phyloP scores from a whole-genome alignment of 2,329 filamentous ascomycete species.

The Graphiopsis chlorocephala region DNA sequence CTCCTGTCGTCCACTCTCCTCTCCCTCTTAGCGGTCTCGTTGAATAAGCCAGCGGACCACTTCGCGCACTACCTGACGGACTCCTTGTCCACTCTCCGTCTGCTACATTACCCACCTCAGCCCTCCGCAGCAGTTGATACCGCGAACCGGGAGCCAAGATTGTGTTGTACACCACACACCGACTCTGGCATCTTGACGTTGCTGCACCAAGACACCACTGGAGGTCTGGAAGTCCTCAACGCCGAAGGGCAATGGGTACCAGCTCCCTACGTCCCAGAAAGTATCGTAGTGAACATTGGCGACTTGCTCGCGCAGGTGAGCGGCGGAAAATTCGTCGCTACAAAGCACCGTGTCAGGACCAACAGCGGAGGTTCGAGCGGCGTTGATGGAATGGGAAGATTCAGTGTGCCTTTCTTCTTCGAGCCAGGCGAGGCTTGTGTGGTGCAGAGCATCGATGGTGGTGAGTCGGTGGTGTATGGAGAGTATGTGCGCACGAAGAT shows the following conservation, averaged over 20 bases:
- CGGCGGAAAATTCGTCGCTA: constrained; percentile 45
- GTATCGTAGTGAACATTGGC: constrained; percentile 46
- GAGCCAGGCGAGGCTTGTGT: constrained; percentile 45
- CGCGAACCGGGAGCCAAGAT: constrained; percentile 19
- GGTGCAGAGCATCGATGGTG: constrained; percentile 38
- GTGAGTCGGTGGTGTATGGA: constrained; percentile 39
- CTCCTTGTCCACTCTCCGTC: constrained; percentile 45
- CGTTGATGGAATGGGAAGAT: constrained; percentile 33
- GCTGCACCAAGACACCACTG: constrained; percentile 47
- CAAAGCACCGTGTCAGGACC: constrained; percentile 44
- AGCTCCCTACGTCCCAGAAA: constrained; percentile 41
- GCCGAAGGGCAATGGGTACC: constrained; percentile 42
- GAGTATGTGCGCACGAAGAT: constrained; percentile 45
- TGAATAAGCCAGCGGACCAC: constrained; percentile 39
- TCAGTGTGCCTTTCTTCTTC: constrained; percentile 50
- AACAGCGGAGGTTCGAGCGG: constrained; percentile 20
- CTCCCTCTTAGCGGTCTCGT: constrained; percentile 39
- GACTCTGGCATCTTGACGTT: constrained; percentile 50
- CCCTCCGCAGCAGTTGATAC: constrained; percentile 17
- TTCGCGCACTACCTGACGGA: constrained; percentile 43
- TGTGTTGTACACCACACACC: constrained; percentile 41
- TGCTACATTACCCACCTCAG: constrained; percentile 45
- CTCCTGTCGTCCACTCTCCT: constrained; percentile 39
- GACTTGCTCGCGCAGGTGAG: constrained; percentile 45
- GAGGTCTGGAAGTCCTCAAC: constrained; percentile 48